Conservation (phyloP, 2,329 filamentous ascomycete genomes). For the Dothideomycetes sp. region DNA sequence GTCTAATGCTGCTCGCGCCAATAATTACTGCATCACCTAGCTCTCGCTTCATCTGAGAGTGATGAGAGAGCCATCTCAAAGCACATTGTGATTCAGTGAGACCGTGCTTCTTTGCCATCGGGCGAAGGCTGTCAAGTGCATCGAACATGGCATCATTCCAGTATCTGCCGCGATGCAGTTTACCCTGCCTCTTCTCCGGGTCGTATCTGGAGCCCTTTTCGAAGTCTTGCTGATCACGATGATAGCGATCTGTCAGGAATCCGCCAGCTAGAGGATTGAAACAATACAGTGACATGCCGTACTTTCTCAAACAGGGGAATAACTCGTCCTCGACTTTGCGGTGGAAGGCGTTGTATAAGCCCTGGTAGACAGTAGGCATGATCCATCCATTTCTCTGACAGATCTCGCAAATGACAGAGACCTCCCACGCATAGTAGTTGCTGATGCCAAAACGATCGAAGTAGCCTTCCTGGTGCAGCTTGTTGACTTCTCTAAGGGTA, state of each 20-base stretch:
- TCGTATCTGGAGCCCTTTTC: slow-evolving; percentile 24
- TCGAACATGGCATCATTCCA: slow-evolving; percentile 28
- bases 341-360: slow-evolving; percentile 34
- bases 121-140: slow-evolving; percentile 26
- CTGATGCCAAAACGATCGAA: slow-evolving; percentile 34
- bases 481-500: slow-evolving; percentile 27
- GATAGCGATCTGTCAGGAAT: slow-evolving; percentile 27
- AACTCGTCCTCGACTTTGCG: slow-evolving; percentile 29
- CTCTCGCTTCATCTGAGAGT: slow-evolving; percentile 20
- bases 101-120: slow-evolving; percentile 21
- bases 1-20: slow-evolving; percentile 44
- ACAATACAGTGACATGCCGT: slow-evolving; percentile 29
- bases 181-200: slow-evolving; percentile 24
- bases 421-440: slow-evolving; percentile 33
- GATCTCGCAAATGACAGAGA: slow-evolving; percentile 29
- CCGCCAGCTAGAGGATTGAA: slow-evolving; percentile 18
- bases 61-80: slow-evolving; percentile 31
- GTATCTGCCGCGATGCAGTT: slow-evolving; percentile 22
- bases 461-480: slow-evolving; percentile 27
- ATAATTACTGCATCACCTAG: slow-evolving; percentile 36
- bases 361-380: slow-evolving; percentile 35
- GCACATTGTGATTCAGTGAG: slow-evolving; percentile 28
- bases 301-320: slow-evolving; percentile 27
- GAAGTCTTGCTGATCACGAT: slow-evolving; percentile 19
- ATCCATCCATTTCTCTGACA: slow-evolving; percentile 30